Evolutionary conservation across 495 filamentous ascomycete species (phyloP).

Genomic region (Hypoxylon crocopeplum): DNA sequence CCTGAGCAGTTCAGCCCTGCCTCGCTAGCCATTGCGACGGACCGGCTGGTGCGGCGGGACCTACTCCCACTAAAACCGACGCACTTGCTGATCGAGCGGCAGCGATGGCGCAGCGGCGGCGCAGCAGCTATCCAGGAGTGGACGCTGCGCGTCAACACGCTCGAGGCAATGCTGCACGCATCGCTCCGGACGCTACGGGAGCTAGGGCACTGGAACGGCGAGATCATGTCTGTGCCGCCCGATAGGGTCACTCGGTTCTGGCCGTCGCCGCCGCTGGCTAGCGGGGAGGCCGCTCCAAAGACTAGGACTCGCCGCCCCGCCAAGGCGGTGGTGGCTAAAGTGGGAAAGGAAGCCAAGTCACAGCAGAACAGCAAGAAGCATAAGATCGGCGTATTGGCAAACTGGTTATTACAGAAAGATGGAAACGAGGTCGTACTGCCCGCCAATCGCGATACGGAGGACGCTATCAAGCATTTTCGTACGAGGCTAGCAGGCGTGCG

Average conservation of each 20-base stretch:
- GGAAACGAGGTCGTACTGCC: conserved; percentile 39
- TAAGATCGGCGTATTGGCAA: conserved; percentile 69
- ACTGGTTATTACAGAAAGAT: conserved; percentile 55
- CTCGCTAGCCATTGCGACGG: conserved; percentile 66
- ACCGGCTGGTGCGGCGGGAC: conserved; percentile 60
- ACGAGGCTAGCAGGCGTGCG: conserved; percentile 46
- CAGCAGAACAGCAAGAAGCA: conserved; percentile 59
- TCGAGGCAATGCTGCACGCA: conserved; percentile 88
- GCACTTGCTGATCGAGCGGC: conserved; percentile 85
- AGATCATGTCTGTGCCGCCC: conserved; percentile 47
- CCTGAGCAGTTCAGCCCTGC: conserved; percentile 62
- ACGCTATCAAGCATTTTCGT: conserved; percentile 55
- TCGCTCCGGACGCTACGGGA: conserved; percentile 65
- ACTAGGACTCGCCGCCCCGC: background rate
- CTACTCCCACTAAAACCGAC: conserved; percentile 61
- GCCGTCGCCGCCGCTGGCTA: conserved; percentile 24
- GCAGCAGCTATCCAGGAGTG: conserved; percentile 76
- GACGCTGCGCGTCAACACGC: conserved; percentile 88
- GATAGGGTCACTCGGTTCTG: conserved; percentile 51
- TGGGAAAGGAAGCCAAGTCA: conserved; percentile 33
- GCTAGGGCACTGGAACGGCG: conserved; percentile 49
- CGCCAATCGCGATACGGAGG: conserved; percentile 43
- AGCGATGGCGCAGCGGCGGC: conserved; percentile 79
- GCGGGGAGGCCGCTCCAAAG: conserved; percentile 35
- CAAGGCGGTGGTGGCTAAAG: conserved; percentile 18